Percentiles rank a stretch among this genome's conserved stretches.
phyloP scores from a whole-genome alignment of 768 basidiomycete species.

The Suillus paluster region DNA sequence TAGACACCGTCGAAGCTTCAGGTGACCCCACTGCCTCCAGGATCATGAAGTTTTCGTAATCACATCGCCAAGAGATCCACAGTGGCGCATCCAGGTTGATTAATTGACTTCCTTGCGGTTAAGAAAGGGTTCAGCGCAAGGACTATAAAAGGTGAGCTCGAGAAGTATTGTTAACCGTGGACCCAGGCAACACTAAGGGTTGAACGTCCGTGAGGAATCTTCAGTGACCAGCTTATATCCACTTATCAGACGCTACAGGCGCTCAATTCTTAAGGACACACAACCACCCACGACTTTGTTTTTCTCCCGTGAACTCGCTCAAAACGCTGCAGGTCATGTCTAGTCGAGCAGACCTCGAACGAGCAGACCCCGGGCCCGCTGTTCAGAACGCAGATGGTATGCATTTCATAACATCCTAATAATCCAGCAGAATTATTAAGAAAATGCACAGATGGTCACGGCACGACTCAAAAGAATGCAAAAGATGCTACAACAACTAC shows the following conservation, averaged over 20 bases:
- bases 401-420: not conserved
- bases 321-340: conserved; percentile 36
- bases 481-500: not conserved
- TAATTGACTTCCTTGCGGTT: not conserved
- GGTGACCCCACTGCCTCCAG: too few relatives aligned
- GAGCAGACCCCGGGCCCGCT: not conserved
- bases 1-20: not conserved
- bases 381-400: not conserved
- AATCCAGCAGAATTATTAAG: not conserved
- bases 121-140: not conserved
- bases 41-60: not conserved
- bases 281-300: not conserved
- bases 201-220: not conserved
- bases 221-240: too few relatives aligned
- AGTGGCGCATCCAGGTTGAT: not conserved
- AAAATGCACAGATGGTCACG: not conserved
- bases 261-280: not conserved
- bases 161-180: not conserved
- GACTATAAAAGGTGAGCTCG: not conserved
- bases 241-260: not conserved
- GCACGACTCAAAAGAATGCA: not conserved
- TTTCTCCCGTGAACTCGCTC: not conserved
- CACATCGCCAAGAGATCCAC: not conserved
- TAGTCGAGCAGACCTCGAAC: conserved; percentile 1
- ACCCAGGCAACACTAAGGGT: not conserved